Base-by-base conservation (phyloP, 2,329 filamentous ascomycete species). In the Colletotrichum kahawae region DNA sequence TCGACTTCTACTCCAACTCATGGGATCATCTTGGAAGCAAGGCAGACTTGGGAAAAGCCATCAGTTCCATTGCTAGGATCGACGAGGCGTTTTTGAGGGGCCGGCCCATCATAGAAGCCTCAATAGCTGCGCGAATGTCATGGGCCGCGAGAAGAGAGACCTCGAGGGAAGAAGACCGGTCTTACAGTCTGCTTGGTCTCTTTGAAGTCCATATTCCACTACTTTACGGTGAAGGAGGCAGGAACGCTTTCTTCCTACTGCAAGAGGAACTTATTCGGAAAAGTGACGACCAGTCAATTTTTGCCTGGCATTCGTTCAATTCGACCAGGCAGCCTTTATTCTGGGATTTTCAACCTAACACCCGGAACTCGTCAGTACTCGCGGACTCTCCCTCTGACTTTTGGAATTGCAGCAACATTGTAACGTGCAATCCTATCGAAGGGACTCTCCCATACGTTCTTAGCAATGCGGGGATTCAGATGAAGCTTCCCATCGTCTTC, bases 1-100 rank as follows among this genome's bases (percentile, higher is more conserved):
- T 82, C 2, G 51, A 64, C 2, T 82, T 81, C 63, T 82, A 71
- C 24, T 27, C 43, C 1, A 18, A 6, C 1, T 24, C 13, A 5
- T 60, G 33, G 54, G 3, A 7, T 3, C 13, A 6, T 29, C 31
- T 43, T 9, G 51, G 56, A 10, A 59, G 31, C 66, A 68, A 36
- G 29, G n/a, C 8, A 21, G 8, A 38, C 9, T 13, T 57, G 14
- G 31, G 8, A 31, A 27, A 59, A 14, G 8, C 21, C 16, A 60
- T 60, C 33, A 59, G 66, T 8, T 14, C 12, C 18, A 29, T 60
- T 8, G 14, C 51, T 4, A 13, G 51, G 6, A 60, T 68, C 8
- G 48, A 29, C 14, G 66, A 38, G 8, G 4, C 3, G 7, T 33
- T 31, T 16, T 14, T 38, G 14, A 3, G 31, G 14, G 16, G 51